These are phyloP conservation scores for Castanospermum australe DNA, from an alignment of 306 rosid species.

Conservation along the genomic window DNA sequence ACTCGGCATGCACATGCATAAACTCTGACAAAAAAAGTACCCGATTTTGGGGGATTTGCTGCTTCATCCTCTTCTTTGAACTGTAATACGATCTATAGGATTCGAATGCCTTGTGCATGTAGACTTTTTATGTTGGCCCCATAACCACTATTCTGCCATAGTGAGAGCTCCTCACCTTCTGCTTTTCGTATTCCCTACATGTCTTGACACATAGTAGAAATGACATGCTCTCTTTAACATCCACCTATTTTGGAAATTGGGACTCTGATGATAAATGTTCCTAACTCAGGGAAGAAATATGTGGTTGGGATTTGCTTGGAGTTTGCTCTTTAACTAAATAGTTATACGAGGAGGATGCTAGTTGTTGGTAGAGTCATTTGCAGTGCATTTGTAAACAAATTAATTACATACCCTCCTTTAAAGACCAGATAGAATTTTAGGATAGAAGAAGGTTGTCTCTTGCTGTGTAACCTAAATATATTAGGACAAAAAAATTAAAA, in stretches of 20 bases:
- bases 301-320: not conserved
- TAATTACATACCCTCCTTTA: too few relatives aligned
- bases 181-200: not conserved
- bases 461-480: too few relatives aligned
- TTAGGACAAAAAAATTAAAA: too few relatives aligned
- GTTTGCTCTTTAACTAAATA: not conserved
- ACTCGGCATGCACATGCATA: constrained; percentile 17
- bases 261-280: not conserved
- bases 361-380: not conserved
- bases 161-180: constrained; percentile 16
- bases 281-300: not conserved
- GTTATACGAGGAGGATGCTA: not conserved
- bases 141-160: not conserved
- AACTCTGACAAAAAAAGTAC: constrained; percentile 25
- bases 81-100: not conserved
- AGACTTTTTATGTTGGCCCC: constrained; percentile 13
- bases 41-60: not conserved
- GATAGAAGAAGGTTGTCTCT: not conserved
- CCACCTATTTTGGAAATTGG: not conserved
- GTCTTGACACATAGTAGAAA: not conserved
- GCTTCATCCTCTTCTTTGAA: not conserved
- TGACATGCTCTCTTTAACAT: not conserved
- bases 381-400: not conserved
- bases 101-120: constrained; percentile 14
- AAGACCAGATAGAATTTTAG: too few relatives aligned